Base-by-base conservation (phyloP, 1,284 basidiomycete species). In the Xerocomus nothofagi region DNA sequence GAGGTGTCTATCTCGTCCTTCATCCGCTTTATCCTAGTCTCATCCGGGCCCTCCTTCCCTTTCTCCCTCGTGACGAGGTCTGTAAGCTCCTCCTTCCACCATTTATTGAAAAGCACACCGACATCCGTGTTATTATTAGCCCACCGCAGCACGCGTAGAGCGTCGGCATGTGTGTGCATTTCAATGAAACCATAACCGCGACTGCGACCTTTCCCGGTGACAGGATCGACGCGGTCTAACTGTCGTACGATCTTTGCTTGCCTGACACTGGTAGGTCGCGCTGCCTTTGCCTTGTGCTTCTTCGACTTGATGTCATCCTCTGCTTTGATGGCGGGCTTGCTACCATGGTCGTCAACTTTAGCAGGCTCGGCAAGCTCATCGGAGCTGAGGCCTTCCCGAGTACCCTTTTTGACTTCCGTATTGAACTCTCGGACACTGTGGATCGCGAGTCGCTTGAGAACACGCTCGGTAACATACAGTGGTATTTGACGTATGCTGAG, bases 161-260 rank as follows among this genome's bases (percentile, higher is more conserved):
- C 93, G 63, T 98, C 93, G 10, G 86, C 82, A 66, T 98, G 96
- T 23, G 73, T 80, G 32, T 83, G 75, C 81, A 98, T 83, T 74
- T 99, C 96, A 34, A 99, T 66, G 74, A 99, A 99, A 14, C 96
- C 97, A 62, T 98, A 99, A 0, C 96, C 96, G 65, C 89, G 91
- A 58, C 88, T 91, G 48, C 88, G 80, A 3, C 93, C 93, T 57
- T 90, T 84, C 3, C 90, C 91, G 0, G 91, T 95, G 27, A 94
- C 68, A 0, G 90, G 77, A 66, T 99, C 96, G 44, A 96, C 77
- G 18, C 93, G 86, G 57, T 97, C 95, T 21, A 78, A 75, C 67
- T 91, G 86, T 14, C 93, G 83, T 11, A 98, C 85, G 51, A 99
- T 86, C 73, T 99, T 98, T 34, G 86, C 77, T 71, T 99, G 96